Evolutionary conservation across 2,329 filamentous ascomycete genomes (phyloP).

Genomic region (Lachnellula arida): DNA sequence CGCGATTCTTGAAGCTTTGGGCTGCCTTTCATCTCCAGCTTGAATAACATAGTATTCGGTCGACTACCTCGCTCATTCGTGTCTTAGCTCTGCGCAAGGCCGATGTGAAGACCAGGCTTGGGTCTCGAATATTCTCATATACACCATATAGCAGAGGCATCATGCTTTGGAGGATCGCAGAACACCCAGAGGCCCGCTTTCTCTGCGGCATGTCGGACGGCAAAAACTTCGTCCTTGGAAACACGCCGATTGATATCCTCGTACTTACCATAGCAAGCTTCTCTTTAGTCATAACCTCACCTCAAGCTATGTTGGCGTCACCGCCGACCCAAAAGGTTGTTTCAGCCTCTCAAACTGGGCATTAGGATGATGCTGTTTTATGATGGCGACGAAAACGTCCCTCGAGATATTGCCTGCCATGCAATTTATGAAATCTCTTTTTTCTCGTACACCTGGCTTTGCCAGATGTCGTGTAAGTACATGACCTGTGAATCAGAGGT

Average conservation of each 20-base stretch:
- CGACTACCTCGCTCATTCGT: too few species aligned
- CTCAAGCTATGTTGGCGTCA: constrained; percentile 28
- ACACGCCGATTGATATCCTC: constrained; percentile 74
- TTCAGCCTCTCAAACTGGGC: constrained; percentile 74
- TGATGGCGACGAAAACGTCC: constrained; percentile 78
- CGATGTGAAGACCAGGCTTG: background rate
- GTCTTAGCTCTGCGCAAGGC: too few species aligned
- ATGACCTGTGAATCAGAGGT: constrained; percentile 76
- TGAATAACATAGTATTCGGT: too few species aligned
- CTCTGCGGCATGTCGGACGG: constrained; percentile 62
- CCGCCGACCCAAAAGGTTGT: constrained; percentile 31
- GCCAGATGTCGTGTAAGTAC: constrained; percentile 77
- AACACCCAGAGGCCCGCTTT: constrained; percentile 75
- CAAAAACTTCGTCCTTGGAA: constrained; percentile 57
- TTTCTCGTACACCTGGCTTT: constrained; percentile 80
- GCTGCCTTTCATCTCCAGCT: too few species aligned
- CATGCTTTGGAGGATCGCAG: constrained; percentile 49
- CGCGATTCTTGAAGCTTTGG: too few species aligned
- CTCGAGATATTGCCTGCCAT: constrained; percentile 66
- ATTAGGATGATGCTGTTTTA: constrained; percentile 82
- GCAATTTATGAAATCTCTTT: constrained; percentile 70
- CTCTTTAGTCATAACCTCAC: constrained; percentile 6
- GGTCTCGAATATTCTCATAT: background rate
- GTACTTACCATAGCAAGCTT: constrained; percentile 52
- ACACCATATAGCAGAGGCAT: constrained; percentile 22